Evolutionary conservation across 139 green algal genomes (phyloP), one percentile per base, ranked within the genome.

Genomic region (Chlamydomonas sp.): DNA sequence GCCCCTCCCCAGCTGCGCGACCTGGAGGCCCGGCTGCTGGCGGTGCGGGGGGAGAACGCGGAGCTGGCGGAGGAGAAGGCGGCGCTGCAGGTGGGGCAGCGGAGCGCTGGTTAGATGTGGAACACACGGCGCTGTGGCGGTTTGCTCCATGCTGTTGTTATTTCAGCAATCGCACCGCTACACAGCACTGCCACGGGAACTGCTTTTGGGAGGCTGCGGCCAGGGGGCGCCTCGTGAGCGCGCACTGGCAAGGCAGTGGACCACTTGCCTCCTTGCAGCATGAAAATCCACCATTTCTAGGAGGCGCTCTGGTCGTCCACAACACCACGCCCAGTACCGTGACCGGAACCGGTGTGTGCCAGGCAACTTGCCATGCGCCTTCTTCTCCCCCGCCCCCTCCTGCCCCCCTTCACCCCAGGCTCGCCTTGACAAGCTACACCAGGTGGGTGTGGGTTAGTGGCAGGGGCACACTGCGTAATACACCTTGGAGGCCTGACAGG

Each of bases 1-100:
- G 9, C 12, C 69, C 16, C 68, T 31, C 12, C 82, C 16, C 90
- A 95, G 91, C 62, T 95, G 76, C 92, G 93, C 6, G 93, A 95
- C 79, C 57, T 96, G 64, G 92, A 96, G 88, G 90, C 91, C 1
- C 90, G 90, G 18, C 79, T 96, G 80, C 62, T 95, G 73, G 92
- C 93, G 69, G 92, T 93, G 68, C 89, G 93, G 10, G 85, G 92
- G 78, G 92, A 95, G 86, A 93, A 81, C 60, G 87, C 88, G 12
- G 87, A 87, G 76, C 89, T 94, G 63, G 58, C 79, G 77, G 88
- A 86, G 86, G 92, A 95, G 87, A 94, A 94, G 74, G 63, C 87
- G 18, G 92, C 90, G 61, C 85, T 95, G 79, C 78, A 91, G 81
- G 88, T 86, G 79, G 69, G 80, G 49, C 68, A 75, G 68, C 68